Evolutionary conservation across 139 green algal species (phyloP), one percentile per base, ranked within the genome.

Genomic region (Pedinophyceae sp.): DNA sequence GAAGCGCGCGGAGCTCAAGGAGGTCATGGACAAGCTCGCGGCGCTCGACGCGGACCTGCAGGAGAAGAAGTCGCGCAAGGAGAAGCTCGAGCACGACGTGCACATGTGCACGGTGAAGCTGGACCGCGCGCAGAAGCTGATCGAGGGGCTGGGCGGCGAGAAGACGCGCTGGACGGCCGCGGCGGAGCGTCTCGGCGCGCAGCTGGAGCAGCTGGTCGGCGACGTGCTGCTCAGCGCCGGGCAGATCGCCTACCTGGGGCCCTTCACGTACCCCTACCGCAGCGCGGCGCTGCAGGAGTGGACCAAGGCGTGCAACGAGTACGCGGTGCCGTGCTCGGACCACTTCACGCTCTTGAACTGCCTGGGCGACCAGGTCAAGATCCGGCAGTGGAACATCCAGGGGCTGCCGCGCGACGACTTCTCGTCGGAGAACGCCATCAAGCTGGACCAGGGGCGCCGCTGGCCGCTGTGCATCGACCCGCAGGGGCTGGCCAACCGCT

Each of bases 331-430:
- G 13, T 71, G 64, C 30, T 73, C 60, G 20, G 24, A 50, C 41
- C 48, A 54, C 17, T 85, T 81, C 68, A 68, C 40, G 7, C 60
- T 84, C 4, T 41, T 47, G 4, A 26, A 41, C 23, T 66, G 67
- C 2, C 60, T 84, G 45, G 78, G 72, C 0, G 68, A 84, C 51
- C 67, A 75, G 6, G 72, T 80, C 5, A 60, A 70, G 52, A 70
- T 82, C 34, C 69, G 75, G 2, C 48, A 59, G 20, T 87, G 78
- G 78, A 73, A 72, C 24, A 81, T 88, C 26, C 38, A 54, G 18
- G 79, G 77, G 18, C 75, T 88, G 10, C 79, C 79, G 27, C 82
- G 80, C 48, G 79, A 86, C 67, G 45, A 59, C 40, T 84, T 84
- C 64, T 81, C 69, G 19, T 67, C 70, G 3, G 77, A 88, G 55